A percentile compares a stretch with the other conserved stretches of the same genome.
Evolutionary conservation across 768 basidiomycete genomes (phyloP).

Genomic region (Cubamyces lactineus): DNA sequence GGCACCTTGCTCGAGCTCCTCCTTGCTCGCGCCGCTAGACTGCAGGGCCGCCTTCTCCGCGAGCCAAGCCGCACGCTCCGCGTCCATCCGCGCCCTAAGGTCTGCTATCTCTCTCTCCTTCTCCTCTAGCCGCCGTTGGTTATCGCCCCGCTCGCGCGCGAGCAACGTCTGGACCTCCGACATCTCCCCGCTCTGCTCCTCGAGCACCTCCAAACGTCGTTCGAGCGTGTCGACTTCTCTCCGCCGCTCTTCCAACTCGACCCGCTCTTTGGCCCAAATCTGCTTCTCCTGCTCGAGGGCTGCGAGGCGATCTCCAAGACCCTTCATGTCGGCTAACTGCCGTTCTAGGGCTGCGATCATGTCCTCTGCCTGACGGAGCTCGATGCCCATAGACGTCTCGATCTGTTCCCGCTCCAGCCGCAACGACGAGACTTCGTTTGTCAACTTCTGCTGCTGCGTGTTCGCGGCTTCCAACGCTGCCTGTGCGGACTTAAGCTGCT

Average conservation of each 20-base stretch:
- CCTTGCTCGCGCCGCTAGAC: slow-evolving; percentile 36
- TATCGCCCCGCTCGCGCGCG: slow-evolving; percentile 37
- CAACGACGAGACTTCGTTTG: slow-evolving; percentile 62
- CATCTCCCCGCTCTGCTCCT: slow-evolving; percentile 46
- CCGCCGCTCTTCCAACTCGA: slow-evolving; percentile 42
- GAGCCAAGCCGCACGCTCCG: slow-evolving; percentile 54
- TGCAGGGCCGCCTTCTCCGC: slow-evolving; percentile 50
- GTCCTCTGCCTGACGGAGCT: slow-evolving; percentile 69
- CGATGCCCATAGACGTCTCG: slow-evolving; percentile 65
- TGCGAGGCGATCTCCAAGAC: slow-evolving; percentile 40
- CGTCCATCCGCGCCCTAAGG: slow-evolving; percentile 45
- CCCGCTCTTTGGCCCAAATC: slow-evolving; percentile 54
- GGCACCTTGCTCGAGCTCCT: slow-evolving; percentile 53
- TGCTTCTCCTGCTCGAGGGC: slow-evolving; percentile 52
- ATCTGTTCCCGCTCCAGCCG: slow-evolving; percentile 70
- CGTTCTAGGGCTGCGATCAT: slow-evolving; percentile 59
- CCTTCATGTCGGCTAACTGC: slow-evolving; percentile 55
- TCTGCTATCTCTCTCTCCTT: slow-evolving; percentile 43
- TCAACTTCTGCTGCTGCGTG: slow-evolving; percentile 63
- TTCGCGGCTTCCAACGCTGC: slow-evolving; percentile 59
- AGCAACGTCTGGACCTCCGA: slow-evolving; percentile 46
- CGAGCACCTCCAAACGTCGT: slow-evolving; percentile 46
- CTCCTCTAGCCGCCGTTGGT: slow-evolving; percentile 29
- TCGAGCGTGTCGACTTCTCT: slow-evolving; percentile 42
- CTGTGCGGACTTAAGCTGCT: slow-evolving; percentile 63